Evolutionary conservation across 2,329 filamentous ascomycete species (phyloP).

Genomic region (Hypoxylon sp.): DNA sequence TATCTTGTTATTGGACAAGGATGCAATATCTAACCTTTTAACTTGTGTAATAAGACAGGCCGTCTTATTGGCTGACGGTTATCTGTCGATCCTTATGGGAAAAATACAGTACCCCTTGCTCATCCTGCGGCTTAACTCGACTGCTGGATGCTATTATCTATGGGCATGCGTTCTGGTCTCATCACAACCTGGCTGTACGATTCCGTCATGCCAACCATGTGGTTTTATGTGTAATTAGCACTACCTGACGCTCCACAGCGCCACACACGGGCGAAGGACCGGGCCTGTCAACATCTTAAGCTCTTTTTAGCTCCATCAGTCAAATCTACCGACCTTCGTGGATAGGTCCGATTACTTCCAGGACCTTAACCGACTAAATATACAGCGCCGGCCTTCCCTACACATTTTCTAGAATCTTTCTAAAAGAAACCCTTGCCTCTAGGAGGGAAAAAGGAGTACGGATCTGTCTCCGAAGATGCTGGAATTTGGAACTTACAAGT

Average conservation of each 20-base stretch:
- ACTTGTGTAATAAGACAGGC: conserved; percentile 29
- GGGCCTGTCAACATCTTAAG: neutral
- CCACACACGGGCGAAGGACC: conserved; percentile 12
- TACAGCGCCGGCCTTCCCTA: conserved; percentile 14
- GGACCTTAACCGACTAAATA: conserved; percentile 14
- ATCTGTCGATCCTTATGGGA: conserved; percentile 38
- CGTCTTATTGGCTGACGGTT: conserved; percentile 29
- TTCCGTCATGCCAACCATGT: conserved; percentile 39
- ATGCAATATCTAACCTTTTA: conserved; percentile 35
- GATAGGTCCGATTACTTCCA: conserved; percentile 35
- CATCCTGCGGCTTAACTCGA: conserved; percentile 36
- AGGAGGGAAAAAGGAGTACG: conserved; percentile 15
- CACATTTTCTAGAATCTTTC: conserved; percentile 8
- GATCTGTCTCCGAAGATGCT: conserved; percentile 21
- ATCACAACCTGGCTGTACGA: conserved; percentile 32
- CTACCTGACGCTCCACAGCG: conserved; percentile 13
- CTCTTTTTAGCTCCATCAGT: conserved; percentile 5
- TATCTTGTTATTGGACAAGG: conserved; percentile 38
- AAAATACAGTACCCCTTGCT: conserved; percentile 20
- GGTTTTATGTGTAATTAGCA: conserved; percentile 32
- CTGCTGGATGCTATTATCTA: conserved; percentile 17
- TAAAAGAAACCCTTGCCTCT: conserved; percentile 9
- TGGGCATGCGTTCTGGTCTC: conserved; percentile 30
- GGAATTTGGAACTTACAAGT: conserved; percentile 13
- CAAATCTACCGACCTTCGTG: conserved; percentile 10